A percentile compares a stretch with the other conserved stretches of the same genome.
These are phyloP conservation scores for Backusella tarrabulga DNA, from an alignment of 192 early-diverging fungal genomes.

Conservation along the genomic window DNA sequence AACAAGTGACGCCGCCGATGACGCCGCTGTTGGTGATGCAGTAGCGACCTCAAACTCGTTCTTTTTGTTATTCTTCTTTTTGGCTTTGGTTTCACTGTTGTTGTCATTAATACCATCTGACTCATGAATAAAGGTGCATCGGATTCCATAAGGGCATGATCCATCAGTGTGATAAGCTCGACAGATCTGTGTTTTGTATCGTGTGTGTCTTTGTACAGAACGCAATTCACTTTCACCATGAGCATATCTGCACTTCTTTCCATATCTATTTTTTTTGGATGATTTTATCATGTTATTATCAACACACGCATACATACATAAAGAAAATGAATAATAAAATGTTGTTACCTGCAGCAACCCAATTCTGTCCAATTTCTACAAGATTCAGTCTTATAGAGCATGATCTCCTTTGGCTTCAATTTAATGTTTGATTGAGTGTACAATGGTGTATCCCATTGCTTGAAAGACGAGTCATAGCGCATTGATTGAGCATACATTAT, in stretches of 20 bases:
- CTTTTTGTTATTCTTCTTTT: constrained; percentile 1
- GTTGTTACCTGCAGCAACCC: constrained; percentile 39
- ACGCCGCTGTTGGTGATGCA: background rate
- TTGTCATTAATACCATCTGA: background rate
- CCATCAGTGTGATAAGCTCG: constrained; percentile 87
- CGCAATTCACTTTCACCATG: constrained; percentile 82
- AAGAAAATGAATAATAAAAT: background rate
- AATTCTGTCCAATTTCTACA: constrained; percentile 50
- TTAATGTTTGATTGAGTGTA: constrained; percentile 5
- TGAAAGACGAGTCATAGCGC: background rate
- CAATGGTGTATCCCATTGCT: background rate
- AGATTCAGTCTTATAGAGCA: constrained; percentile 47
- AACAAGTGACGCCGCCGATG: background rate
- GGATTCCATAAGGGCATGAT: constrained; percentile 90
- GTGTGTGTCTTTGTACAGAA: constrained; percentile 79
- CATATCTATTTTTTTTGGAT: constrained; percentile 62
- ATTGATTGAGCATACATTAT: background rate
- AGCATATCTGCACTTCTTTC: constrained; percentile 93
- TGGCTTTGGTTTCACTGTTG: background rate
- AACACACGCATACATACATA: background rate
- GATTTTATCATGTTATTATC: background rate
- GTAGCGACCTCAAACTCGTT: background rate
- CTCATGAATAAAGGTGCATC: constrained; percentile 93
- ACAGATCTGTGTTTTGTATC: constrained; percentile 96
- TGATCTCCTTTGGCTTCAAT: constrained; percentile 35